Base-by-base conservation (phyloP, 805 yeast species). In the Cyberlindnera lachancei region DNA sequence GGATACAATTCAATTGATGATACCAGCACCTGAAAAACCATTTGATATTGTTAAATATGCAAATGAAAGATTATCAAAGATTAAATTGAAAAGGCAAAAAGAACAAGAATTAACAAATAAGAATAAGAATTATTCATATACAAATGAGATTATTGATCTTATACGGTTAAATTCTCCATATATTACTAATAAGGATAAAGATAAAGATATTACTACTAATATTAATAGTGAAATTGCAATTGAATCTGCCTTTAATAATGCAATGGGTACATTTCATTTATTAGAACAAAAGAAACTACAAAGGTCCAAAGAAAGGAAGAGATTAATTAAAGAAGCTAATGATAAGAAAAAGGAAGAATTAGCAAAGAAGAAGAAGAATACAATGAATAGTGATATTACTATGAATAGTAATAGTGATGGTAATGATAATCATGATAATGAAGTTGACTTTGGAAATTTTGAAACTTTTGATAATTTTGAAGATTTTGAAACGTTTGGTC, bases 31-130 rank as follows among this genome's bases (percentile, higher is more conserved):
- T 3, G 41, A 38, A 14, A 56, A 52, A 30, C 45, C 49, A 11
- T 71, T 79, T 40, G 79, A 80, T 53, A 63, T 82, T 24, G 72
- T 64, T 11, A 73, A 59, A 25, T 77, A 75, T 50, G 77, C 85
- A 0, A 53, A 60, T 15, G 64, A 64, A 23, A 58, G 85, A 32
- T 41, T 64, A 13, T 52, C 47, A 7, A 41, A 58, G 12, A 53
- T 72, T 4, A 40, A 64, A 29, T 12, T 15, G 29, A 38, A 16
- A 17, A 34, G 19, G 33, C 27, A 18, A 30, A 39, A 22, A 27
- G 37, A 9, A 27, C 29, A 7, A 30, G 34, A 40, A 13, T 12
- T 18, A 25, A 12, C 11, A 15, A 22, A 22, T 24, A 29, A 25
- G 29, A 22, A 27, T 14, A 17, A 13, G 9, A 13, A 14, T 3